Evolutionary conservation across 208 protist genomes (phyloP), one percentile per base, ranked within the genome.

Genomic region (Wallacemonas sp.): DNA sequence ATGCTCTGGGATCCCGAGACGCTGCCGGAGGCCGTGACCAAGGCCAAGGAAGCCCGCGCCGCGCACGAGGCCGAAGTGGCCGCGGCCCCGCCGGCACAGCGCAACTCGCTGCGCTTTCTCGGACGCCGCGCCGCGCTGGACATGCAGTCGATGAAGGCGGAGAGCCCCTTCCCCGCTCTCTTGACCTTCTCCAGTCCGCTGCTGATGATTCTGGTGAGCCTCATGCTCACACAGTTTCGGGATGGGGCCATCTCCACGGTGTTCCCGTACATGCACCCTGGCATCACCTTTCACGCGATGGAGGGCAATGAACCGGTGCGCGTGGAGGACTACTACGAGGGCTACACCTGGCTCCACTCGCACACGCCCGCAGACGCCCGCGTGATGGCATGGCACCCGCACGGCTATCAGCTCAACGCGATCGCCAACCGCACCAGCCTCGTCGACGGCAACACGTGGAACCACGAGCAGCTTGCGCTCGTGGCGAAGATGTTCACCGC

Each of bases 391-490:
- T 99, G 98, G 98, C 99, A 98, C 98, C 98, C 99, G 83, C 99
- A 99, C 74, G 98, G 98, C 49, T 99, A 99, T 79, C 98, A 99
- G 79, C 92, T 99, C 67, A 95, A 91, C 2, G 93, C 81, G 32
- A 98, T 99, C 83, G 97, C 87, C 26, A 99, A 99, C 67, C 73
- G 98, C 61, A 99, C 93, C 11, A 85, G 92, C 20, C 75, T 99
- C 31, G 98, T 98, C 23, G 98, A 99, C 80, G 98, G 98, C 76
- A 99, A 99, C 93, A 99, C 98, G 2, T 99, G 98, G 97, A 99
- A 99, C 78, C 98, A 99, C 83, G 95, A 94, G 55, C 98, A 99
- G 86, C 99, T 99, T 74, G 98, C 97, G 25, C 96, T 85, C 41
- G 95, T 99, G 50, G 98, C 97, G 62, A 90, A 94, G 78, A 87